Percentiles rank a stretch among this genome's conserved stretches.
These are phyloP conservation scores for Rhodosporidiobolus sp. DNA, from an alignment of 768 basidiomycete genomes.

Conservation along the genomic window DNA sequence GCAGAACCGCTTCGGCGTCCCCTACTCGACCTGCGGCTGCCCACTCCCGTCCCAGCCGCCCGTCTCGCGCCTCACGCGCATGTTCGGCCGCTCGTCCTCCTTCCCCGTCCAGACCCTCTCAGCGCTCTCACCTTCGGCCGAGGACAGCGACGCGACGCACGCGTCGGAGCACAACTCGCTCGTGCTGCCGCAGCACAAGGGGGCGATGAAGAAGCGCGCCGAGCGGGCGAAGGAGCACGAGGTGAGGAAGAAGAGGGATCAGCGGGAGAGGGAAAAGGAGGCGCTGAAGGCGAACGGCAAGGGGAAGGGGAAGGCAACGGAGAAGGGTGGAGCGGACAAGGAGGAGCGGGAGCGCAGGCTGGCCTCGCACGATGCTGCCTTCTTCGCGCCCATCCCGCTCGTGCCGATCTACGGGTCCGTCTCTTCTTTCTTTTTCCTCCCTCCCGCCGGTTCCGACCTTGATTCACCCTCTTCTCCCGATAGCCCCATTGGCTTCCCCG, in stretches of 20 bases:
- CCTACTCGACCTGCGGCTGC: conserved; percentile 64
- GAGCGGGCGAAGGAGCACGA: not conserved
- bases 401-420: not conserved
- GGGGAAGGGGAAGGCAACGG: too few relatives aligned
- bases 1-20: conserved; percentile 54
- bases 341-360: not conserved
- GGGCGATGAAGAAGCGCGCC: not conserved
- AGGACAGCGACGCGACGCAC: conserved; percentile 3
- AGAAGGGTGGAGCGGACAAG: too few relatives aligned
- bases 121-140: not conserved
- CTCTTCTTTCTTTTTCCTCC: not conserved
- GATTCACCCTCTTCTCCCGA: not conserved
- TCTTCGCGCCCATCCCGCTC: not conserved
- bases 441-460: not conserved
- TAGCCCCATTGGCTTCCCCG: not conserved
- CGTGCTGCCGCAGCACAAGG: not conserved
- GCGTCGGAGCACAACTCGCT: conserved; percentile 10
- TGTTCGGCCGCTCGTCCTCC: not conserved
- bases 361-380: not conserved
- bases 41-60: conserved; percentile 46
- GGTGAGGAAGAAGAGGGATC: not conserved
- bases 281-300: too few relatives aligned
- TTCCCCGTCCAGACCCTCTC: not conserved
- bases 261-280: not conserved
- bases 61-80: not conserved